These are phyloP conservation scores for Venturia oleaginea DNA, from an alignment of 2,329 filamentous ascomycete genomes.

Conservation along the genomic window DNA sequence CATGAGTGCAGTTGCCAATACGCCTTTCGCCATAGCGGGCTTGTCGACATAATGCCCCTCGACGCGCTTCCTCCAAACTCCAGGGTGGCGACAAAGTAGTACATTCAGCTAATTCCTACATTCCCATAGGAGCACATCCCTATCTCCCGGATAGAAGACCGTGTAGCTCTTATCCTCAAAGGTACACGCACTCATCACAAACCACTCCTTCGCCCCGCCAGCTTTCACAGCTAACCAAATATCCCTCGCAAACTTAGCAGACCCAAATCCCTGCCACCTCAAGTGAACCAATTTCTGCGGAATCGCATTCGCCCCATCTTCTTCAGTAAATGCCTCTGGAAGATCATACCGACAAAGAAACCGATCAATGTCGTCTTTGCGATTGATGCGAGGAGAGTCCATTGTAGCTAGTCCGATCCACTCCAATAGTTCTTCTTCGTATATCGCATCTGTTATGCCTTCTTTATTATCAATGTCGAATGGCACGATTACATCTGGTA, in stretches of 20 bases:
- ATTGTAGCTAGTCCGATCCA: conserved; percentile 64
- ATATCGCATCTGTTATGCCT: conserved; percentile 20
- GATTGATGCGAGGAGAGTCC: conserved; percentile 52
- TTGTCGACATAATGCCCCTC: not conserved
- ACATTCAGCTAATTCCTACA: conserved; percentile 12
- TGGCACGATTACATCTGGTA: conserved; percentile 24
- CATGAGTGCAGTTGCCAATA: not conserved
- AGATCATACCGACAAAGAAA: conserved; percentile 60
- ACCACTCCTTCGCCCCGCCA: conserved; percentile 20
- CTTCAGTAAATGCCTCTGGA: conserved; percentile 33
- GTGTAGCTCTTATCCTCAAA: conserved; percentile 24
- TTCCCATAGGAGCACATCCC: conserved; percentile 25
- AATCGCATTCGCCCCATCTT: conserved; percentile 7
- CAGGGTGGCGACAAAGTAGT: too few species aligned
- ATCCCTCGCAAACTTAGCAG: conserved; percentile 25
- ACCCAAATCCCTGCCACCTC: conserved; percentile 36
- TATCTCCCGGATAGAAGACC: conserved; percentile 20
- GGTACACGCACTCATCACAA: conserved; percentile 21
- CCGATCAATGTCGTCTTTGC: conserved; percentile 52
- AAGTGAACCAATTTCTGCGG: conserved; percentile 25
- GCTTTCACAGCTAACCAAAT: conserved; percentile 23
- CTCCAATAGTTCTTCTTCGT: conserved; percentile 59
- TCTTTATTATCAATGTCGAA: conserved; percentile 17
- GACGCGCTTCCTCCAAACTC: not conserved
- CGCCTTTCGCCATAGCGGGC: not conserved